Percentiles rank a stretch among this genome's conserved stretches.
Evolutionary conservation across 2,329 filamentous ascomycete species (phyloP).

Genomic region (Ophiostoma perfectum): DNA sequence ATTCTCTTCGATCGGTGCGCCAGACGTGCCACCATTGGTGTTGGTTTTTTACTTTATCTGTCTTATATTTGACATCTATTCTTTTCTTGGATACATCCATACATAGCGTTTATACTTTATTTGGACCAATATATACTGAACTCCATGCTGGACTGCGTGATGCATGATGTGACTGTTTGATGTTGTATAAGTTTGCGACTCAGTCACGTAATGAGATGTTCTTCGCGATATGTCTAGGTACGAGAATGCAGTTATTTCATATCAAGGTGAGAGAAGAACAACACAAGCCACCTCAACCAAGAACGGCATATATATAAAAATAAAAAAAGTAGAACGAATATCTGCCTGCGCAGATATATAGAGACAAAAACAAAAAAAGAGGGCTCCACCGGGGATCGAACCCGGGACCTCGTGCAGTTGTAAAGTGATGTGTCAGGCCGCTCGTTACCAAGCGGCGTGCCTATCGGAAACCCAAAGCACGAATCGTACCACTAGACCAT

Average conservation of each 20-base stretch:
- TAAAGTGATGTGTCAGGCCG: background rate
- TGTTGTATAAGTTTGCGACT: too few relatives aligned
- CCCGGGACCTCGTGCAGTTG: constrained; percentile 18
- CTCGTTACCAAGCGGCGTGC: constrained; percentile 2
- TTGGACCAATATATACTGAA: background rate
- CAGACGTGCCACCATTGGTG: background rate
- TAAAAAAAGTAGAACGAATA: background rate
- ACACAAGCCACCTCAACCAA: too few relatives aligned
- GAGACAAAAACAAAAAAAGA: background rate
- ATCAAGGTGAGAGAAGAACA: too few relatives aligned
- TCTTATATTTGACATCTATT: background rate
- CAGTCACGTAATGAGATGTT: background rate
- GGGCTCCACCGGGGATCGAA: constrained; percentile 18
- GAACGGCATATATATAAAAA: background rate
- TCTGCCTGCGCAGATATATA: background rate
- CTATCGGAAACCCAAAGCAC: constrained; percentile 15
- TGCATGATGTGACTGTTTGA: background rate
- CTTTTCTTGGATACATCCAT: background rate
- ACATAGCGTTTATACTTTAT: background rate
- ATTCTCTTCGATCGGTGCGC: constrained; percentile 5
- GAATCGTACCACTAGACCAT: constrained; percentile 19
- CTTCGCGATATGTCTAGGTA: background rate
- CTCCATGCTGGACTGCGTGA: background rate
- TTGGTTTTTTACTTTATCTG: background rate
- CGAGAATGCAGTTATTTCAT: too few relatives aligned